A percentile compares a stretch with the other conserved stretches of the same genome.
Evolutionary conservation across 2,329 filamentous ascomycete genomes (phyloP).

Genomic region (Aspergillus versicolor): DNA sequence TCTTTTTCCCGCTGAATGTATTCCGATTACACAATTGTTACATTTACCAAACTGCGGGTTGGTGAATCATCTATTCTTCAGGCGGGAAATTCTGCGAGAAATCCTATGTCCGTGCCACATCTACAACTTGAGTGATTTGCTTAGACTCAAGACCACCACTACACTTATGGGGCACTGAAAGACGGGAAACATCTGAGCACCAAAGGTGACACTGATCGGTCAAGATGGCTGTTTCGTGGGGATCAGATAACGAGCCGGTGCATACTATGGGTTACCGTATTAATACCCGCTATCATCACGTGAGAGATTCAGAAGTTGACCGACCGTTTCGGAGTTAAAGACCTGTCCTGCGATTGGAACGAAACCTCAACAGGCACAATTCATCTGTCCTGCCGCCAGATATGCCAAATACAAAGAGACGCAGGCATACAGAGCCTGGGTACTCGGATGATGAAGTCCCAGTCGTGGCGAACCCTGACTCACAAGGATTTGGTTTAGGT

Average conservation of each 20-base stretch:
- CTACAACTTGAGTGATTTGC: not conserved
- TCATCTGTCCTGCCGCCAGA: not conserved
- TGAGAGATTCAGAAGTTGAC: conserved; percentile 10
- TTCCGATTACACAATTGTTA: conserved; percentile 6
- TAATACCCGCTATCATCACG: conserved; percentile 11
- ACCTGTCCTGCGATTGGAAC: not conserved
- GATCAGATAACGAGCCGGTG: conserved; percentile 3
- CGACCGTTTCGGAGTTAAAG: not conserved
- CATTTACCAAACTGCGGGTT: not conserved
- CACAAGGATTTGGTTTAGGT: conserved; percentile 28
- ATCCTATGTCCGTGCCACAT: not conserved
- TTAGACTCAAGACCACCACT: not conserved
- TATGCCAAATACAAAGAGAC: conserved; percentile 31
- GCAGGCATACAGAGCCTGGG: conserved; percentile 30
- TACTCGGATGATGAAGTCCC: conserved; percentile 26
- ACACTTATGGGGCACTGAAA: not conserved
- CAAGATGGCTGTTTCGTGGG: not conserved
- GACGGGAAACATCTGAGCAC: not conserved
- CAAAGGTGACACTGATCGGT: not conserved
- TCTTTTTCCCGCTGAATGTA: not conserved
- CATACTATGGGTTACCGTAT: conserved; percentile 5
- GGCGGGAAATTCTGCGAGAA: not conserved
- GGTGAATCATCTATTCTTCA: not conserved
- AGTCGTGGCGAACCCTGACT: conserved; percentile 14
- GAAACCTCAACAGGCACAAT: not conserved